Conservation (phyloP, 768 basidiomycete species). For the Tephrocybe rancida region DNA sequence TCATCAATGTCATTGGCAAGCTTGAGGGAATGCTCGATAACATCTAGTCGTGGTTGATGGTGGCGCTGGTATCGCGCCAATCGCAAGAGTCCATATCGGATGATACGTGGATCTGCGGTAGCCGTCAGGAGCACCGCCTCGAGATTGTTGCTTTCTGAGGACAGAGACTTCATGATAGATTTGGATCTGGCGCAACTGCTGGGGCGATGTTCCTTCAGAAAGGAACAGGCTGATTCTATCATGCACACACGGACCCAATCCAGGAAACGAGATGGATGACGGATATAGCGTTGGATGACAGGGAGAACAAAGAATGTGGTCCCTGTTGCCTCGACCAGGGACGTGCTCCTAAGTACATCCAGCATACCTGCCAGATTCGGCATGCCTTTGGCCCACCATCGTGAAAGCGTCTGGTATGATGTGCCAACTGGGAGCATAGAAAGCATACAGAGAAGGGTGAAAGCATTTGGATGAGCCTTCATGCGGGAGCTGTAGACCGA, state of each 20-base stretch:
- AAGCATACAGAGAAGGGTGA: constrained; percentile 15
- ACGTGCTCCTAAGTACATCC: neutral
- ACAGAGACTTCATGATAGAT: too few relatives aligned
- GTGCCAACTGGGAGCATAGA: constrained; percentile 27
- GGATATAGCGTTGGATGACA: constrained; percentile 19
- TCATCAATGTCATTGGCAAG: too few relatives aligned
- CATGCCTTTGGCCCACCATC: constrained; percentile 10
- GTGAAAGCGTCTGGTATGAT: constrained; percentile 3
- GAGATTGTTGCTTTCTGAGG: too few relatives aligned
- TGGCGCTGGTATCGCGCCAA: too few relatives aligned
- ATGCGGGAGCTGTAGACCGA: constrained; percentile 2
- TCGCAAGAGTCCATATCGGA: too few relatives aligned
- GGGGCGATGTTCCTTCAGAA: too few relatives aligned
- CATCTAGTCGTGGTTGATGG: too few relatives aligned
- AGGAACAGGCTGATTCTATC: too few relatives aligned
- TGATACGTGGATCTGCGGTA: too few relatives aligned
- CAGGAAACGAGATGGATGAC: constrained; percentile 8
- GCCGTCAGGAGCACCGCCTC: too few relatives aligned
- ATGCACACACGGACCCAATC: constrained; percentile 1
- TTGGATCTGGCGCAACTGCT: too few relatives aligned
- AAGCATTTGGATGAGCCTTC: neutral
- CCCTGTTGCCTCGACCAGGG: neutral
- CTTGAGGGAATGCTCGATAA: too few relatives aligned
- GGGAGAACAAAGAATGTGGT: constrained; percentile 18
- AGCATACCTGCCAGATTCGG: constrained; percentile 6